A percentile compares a stretch with the other conserved stretches of the same genome.
Evolutionary conservation across 202 grass and related monocot species (phyloP).

Genomic region (Carex arenaria): DNA sequence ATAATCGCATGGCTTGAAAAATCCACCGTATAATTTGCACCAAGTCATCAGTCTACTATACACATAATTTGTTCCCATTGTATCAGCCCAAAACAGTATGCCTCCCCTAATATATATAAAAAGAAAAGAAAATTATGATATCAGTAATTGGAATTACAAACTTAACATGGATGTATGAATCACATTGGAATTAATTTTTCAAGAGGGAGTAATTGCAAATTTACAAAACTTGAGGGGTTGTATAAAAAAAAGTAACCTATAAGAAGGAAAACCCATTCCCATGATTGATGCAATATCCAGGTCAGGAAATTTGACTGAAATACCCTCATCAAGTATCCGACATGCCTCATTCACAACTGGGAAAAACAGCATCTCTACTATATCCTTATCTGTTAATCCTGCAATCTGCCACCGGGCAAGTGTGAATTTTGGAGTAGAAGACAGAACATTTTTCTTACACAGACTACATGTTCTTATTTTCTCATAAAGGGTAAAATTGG

Average conservation of each 20-base stretch:
- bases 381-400: slow-evolving; percentile 56
- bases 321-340: slow-evolving; percentile 74
- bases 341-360: slow-evolving; percentile 88
- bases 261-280: slow-evolving; percentile 87
- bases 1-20: slow-evolving; percentile 78
- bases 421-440: background rate
- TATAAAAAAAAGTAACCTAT: slow-evolving; percentile 42
- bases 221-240: background rate
- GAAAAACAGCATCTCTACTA: slow-evolving; percentile 74
- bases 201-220: background rate
- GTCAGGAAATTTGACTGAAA: slow-evolving; percentile 73
- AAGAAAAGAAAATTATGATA: background rate
- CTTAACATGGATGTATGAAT: background rate
- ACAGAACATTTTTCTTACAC: no score
- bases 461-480: no score
- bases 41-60: slow-evolving; percentile 46
- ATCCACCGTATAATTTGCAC: slow-evolving; percentile 51
- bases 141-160: background rate
- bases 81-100: slow-evolving; percentile 84
- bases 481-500: no score
- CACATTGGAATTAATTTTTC: no score
- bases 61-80: slow-evolving; percentile 50
- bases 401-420: slow-evolving; percentile 32
- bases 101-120: slow-evolving; percentile 53
- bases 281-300: slow-evolving; percentile 81